Base-by-base conservation (phyloP, 2,329 filamentous ascomycete species). In the Scedosporium boydii region DNA sequence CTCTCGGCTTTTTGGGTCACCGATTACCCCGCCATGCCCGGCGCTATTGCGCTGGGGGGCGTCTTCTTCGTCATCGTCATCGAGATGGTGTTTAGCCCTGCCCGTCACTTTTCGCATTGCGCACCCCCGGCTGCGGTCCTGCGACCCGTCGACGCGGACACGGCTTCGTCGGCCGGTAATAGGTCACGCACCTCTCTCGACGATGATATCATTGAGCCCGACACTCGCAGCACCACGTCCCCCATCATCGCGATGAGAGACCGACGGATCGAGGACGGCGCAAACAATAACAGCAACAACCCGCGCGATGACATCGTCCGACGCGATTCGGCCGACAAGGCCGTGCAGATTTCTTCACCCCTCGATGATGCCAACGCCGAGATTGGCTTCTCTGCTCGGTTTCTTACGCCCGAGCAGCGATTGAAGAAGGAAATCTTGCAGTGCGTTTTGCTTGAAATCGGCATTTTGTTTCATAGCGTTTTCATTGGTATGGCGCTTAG, bases 401-500 rank as follows among this genome's bases (percentile, higher is more conserved):
- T 58, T 16, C 71, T 74, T 65, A 76, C 71, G 59, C 69, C 82
- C 59, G 79, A 89, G 71, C 78, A 87, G 73, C 80, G 84, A 66
- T 70, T 74, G 65, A 85, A 87, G 68, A 83, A 87, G 63, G 82
- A 88, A 67, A 82, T 91, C 67, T 77, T 93, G 10, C 89, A 93
- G 73, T 92, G 89, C 66, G 80, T 93, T 63, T 80, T 93, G 62
- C 82, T 93, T 16, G 90, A 93, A 75, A 87, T 89, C 29, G 90
- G 90, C 29, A 65, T 65, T 34, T 79, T 91, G 14, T 90, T 90
- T 71, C 88, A 91, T 75, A 89, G 86, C 70, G 80, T 93, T 64
- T 93, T 93, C 70, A 93, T 93, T 67, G 90, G 90, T 64, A 92
- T 93, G 88, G 88, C 90, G 3, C 80, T 93, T 51, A 90, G 87